These are phyloP conservation scores for Boletales sp. DNA, from an alignment of 768 basidiomycete species.

Conservation along the genomic window DNA sequence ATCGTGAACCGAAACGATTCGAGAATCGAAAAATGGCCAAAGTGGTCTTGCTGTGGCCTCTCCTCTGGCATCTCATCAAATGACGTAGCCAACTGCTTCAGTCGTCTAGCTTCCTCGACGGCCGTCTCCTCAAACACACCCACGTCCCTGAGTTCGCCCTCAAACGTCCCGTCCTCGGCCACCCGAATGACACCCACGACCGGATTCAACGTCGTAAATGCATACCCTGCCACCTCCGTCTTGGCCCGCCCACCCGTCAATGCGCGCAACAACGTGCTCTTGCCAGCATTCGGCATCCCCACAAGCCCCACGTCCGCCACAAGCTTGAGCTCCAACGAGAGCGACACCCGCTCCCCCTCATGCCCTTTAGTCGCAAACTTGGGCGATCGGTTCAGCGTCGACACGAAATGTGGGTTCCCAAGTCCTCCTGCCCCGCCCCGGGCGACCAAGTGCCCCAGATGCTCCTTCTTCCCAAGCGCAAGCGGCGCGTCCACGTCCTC, in stretches of 20 bases:
- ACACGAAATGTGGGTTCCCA: constrained; percentile 86
- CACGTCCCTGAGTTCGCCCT: constrained; percentile 51
- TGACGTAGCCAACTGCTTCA: too few relatives aligned
- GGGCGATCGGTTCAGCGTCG: constrained; percentile 68
- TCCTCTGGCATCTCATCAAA: background rate
- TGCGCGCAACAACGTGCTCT: constrained; percentile 88
- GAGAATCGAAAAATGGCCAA: constrained; percentile 50
- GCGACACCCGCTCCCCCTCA: constrained; percentile 67
- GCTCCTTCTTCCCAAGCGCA: constrained; percentile 50
- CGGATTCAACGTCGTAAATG: constrained; percentile 95
- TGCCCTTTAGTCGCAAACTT: constrained; percentile 82
- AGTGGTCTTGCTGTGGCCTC: constrained; percentile 1
- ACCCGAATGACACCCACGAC: constrained; percentile 89
- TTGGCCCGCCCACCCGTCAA: constrained; percentile 82
- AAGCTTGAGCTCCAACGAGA: constrained; percentile 91
- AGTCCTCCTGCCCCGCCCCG: constrained; percentile 77
- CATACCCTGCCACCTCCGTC: constrained; percentile 84
- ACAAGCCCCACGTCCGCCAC: constrained; percentile 95
- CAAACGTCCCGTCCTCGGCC: constrained; percentile 72
- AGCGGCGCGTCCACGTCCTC: constrained; percentile 49
- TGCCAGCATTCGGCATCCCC: constrained; percentile 93
- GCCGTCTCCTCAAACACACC: constrained; percentile 65
- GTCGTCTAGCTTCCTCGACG: constrained; percentile 45
- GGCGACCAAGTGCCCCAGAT: constrained; percentile 64
- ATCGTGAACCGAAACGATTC: constrained; percentile 91